A percentile compares a stretch with the other conserved stretches of the same genome.
Evolutionary conservation across 2,329 filamentous ascomycete genomes (phyloP).

Genomic region (Acephala macrosclerotiorum): DNA sequence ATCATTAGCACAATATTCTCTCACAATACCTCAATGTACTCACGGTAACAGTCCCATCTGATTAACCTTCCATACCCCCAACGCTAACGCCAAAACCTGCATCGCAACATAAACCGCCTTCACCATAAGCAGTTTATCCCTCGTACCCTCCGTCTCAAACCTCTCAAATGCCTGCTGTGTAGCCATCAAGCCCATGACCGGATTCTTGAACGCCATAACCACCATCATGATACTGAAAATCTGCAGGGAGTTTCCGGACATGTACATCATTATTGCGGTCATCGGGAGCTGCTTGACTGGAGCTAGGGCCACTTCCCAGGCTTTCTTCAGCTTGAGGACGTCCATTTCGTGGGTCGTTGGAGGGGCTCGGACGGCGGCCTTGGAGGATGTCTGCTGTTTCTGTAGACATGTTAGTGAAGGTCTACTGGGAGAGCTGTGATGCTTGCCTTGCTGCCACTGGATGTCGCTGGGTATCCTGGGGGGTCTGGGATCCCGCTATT

Average conservation of each 20-base stretch:
- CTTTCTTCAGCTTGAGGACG: conserved; percentile 96
- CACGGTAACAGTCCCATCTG: conserved; percentile 94
- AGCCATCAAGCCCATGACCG: conserved; percentile 81
- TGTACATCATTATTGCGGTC: conserved; percentile 99
- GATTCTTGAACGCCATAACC: conserved; percentile 98
- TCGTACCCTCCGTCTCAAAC: conserved; percentile 85
- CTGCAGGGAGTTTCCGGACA: conserved; percentile 97
- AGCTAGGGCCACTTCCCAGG: conserved; percentile 94
- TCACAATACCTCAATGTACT: conserved; percentile 48
- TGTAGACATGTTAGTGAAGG: conserved; percentile 37
- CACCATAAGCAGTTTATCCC: conserved; percentile 75
- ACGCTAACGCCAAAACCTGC: conserved; percentile 81
- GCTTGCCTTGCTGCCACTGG: conserved; percentile 63
- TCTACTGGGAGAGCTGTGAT: conserved; percentile 6
- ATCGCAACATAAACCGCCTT: conserved; percentile 89
- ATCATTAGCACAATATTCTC: conserved; percentile 33
- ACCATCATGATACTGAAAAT: conserved; percentile 99
- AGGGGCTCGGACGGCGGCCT: conserved; percentile 62
- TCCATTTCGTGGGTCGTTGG: conserved; percentile 88
- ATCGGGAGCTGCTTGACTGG: conserved; percentile 95
- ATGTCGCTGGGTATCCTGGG: conserved; percentile 74
- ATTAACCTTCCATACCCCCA: conserved; percentile 97
- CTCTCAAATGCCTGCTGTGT: conserved; percentile 90
- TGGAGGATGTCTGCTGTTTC: conserved; percentile 47
- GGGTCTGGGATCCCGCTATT: conserved; percentile 78